Conservation (phyloP, 371 early-diverging fungal genomes). For the Blakeslea trispora region DNA sequence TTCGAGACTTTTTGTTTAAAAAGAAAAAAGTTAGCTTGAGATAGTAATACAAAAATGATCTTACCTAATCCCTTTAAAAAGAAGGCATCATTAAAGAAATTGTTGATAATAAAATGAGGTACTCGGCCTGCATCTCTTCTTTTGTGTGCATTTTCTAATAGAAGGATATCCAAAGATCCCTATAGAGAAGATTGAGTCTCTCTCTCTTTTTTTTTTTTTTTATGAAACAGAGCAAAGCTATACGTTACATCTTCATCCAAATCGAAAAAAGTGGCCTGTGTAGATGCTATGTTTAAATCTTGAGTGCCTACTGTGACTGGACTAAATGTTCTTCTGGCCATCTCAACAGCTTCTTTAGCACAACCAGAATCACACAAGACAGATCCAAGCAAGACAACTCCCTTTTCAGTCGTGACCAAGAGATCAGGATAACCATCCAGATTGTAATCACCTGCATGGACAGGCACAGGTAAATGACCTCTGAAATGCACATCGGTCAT, state of each 20-base stretch:
- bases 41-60: constrained; percentile 3
- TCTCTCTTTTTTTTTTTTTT: background rate
- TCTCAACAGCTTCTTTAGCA: constrained; percentile 33
- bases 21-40: too few species aligned
- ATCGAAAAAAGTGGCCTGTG: constrained; percentile 80
- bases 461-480: constrained; percentile 59
- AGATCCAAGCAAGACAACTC: constrained; percentile 62
- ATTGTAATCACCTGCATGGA: constrained; percentile 79
- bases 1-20: constrained; percentile 56
- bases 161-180: constrained; percentile 86
- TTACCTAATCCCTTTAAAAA: constrained; percentile 84
- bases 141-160: constrained; percentile 42
- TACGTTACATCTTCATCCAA: constrained; percentile 82
- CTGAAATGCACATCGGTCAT: constrained; percentile 51
- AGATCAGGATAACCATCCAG: constrained; percentile 92
- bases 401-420: constrained; percentile 58
- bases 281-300: constrained; percentile 51
- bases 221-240: background rate
- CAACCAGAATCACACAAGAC: constrained; percentile 60
- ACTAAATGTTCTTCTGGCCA: constrained; percentile 59
- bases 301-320: constrained; percentile 63
- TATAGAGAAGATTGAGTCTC: constrained; percentile 19
- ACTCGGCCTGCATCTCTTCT: constrained; percentile 29
- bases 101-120: constrained; percentile 71
- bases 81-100: constrained; percentile 91